phyloP scores from a whole-genome alignment of 2,329 filamentous ascomycete species.

The Xylariales sp. region DNA sequence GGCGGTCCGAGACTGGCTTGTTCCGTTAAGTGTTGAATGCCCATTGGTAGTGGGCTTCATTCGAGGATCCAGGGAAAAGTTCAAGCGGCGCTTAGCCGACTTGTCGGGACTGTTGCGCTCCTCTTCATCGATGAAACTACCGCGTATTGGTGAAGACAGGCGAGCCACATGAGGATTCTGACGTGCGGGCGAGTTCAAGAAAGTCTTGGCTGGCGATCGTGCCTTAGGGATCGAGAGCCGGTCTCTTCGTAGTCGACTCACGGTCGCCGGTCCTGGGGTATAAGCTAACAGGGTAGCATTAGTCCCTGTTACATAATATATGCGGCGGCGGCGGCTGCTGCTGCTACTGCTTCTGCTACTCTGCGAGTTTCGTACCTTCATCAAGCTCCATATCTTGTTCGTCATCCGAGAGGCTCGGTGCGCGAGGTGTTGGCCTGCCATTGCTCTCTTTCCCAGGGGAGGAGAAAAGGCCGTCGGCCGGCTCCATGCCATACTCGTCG shows the following conservation, averaged over 20 bases:
- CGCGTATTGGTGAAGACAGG: constrained; percentile 44
- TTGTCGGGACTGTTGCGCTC: constrained; percentile 26
- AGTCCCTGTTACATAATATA: constrained; percentile 11
- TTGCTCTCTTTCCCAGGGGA: constrained; percentile 62
- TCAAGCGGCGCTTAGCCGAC: constrained; percentile 48
- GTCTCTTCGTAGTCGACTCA: constrained; percentile 42
- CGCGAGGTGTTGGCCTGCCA: too few species aligned
- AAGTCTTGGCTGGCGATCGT: constrained; percentile 61
- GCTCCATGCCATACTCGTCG: constrained; percentile 90
- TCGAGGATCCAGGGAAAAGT: constrained; percentile 37
- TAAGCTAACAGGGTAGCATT: constrained; percentile 35
- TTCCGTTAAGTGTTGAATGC: constrained; percentile 19
- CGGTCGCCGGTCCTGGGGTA: constrained; percentile 49
- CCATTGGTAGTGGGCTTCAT: constrained; percentile 15
- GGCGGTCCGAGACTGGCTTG: constrained; percentile 13
- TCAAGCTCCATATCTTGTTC: constrained; percentile 51
- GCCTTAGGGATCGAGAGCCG: constrained; percentile 43
- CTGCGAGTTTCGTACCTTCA: constrained; percentile 43
- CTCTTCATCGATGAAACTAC: constrained; percentile 24
- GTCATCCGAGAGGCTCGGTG: constrained; percentile 20
- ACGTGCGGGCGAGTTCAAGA: constrained; percentile 56
- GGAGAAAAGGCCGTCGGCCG: constrained; percentile 82
- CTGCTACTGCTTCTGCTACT: too few species aligned
- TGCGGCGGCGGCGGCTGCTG: constrained; percentile 12
- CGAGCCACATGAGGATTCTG: constrained; percentile 55